phyloP scores from a whole-genome alignment of 345 rosid species.

The Syzygium jambos region DNA sequence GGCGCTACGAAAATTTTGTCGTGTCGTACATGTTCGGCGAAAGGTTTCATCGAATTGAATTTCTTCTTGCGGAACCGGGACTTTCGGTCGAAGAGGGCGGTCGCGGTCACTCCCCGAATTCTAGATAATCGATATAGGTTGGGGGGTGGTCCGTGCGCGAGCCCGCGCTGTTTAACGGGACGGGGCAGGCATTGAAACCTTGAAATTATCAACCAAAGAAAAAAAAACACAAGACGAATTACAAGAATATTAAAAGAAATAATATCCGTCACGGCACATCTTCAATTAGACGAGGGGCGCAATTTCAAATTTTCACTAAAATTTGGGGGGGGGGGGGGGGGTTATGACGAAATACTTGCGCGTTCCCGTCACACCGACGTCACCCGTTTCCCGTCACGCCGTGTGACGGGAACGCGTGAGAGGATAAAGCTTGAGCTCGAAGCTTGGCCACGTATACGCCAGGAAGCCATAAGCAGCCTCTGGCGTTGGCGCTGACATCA shows the following conservation, averaged over 20 bases:
- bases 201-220: too few species aligned
- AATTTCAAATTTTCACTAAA: background rate
- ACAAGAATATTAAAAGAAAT: too few species aligned
- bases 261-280: background rate
- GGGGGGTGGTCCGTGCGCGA: background rate
- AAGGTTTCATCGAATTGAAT: background rate
- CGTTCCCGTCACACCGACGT: background rate
- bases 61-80: background rate
- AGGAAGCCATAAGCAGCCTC: background rate
- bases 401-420: rapidly evolving
- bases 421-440: background rate
- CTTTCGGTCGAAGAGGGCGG: background rate
- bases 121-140: rapidly evolving
- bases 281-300: background rate
- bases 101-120: rapidly evolving
- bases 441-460: background rate
- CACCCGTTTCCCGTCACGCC: background rate
- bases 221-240: too few species aligned
- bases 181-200: too few species aligned
- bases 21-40: too few species aligned
- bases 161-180: too few species aligned
- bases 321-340: too few species aligned
- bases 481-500: background rate
- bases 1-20: too few species aligned
- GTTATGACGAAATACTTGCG: background rate